Percentiles rank a stretch among this genome's conserved stretches.
Conservation (phyloP, 2,329 filamentous ascomycete genomes). For the Zarea fungicola region DNA sequence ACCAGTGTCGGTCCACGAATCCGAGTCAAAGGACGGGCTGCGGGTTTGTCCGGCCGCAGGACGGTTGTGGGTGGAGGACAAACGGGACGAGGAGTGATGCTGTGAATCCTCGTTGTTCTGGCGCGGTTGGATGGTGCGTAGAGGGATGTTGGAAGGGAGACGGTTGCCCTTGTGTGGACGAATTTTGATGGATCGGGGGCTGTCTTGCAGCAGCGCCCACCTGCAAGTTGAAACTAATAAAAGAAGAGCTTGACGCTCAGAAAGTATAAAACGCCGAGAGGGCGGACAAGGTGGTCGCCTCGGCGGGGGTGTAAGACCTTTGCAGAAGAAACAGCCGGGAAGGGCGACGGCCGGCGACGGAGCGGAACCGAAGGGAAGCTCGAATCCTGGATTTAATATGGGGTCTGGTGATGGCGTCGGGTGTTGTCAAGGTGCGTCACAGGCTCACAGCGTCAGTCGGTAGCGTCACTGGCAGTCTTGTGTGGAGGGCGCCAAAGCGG, state of each 20-base stretch:
- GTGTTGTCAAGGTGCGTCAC: constrained; percentile 2
- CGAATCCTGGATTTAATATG: too few species aligned
- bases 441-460: background rate
- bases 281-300: background rate
- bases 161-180: constrained; percentile 62
- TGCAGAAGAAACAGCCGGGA: too few species aligned
- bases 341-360: background rate
- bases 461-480: background rate
- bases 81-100: constrained; percentile 40
- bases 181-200: constrained; percentile 81
- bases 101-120: constrained; percentile 26
- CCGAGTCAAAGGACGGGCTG: constrained; percentile 49
- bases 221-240: constrained; percentile 32
- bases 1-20: constrained; percentile 87
- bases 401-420: constrained; percentile 7
- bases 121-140: constrained; percentile 62
- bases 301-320: too few species aligned
- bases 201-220: constrained; percentile 70
- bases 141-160: constrained; percentile 79
- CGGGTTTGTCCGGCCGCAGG: constrained; percentile 26
- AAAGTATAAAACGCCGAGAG: constrained; percentile 4
- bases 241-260: constrained; percentile 1
- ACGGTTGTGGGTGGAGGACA: constrained; percentile 43
- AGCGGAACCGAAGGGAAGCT: background rate
- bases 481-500: background rate